Base-by-base conservation (phyloP, 306 rosid genomes). In the Comarum palustre region DNA sequence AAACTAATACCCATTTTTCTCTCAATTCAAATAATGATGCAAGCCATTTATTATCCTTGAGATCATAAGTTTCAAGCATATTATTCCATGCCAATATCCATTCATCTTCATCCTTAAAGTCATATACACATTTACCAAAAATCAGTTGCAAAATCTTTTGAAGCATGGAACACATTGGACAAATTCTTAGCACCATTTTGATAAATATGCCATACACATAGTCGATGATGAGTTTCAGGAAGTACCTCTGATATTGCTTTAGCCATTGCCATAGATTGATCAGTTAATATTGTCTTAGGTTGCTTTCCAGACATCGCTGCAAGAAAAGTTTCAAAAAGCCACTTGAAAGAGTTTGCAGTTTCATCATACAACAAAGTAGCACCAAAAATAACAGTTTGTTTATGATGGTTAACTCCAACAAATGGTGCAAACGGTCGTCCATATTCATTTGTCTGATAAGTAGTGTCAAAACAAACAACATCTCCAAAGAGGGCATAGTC, bases 41-140 rank as follows among this genome's bases (percentile, higher is more conserved):
- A 15, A 76, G n/a, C 69, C 75, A 76, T 25, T 76, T 43, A 46
- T 76, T 58, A 0, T 42, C 6, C 32, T 0, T 34, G 22, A 76
- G 25, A 15, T 15, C 22, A 29, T 58, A 38, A 7, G 46, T 59
- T 19, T 68, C 47, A 36, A 68, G 67, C 75, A 76, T 76, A 16
- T 31, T 31, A 19, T n/a, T 59, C 69, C 69, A 76, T 67, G 79
- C 52, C n/a, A 34, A 5, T 27, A 68, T 4, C 32, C 47, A 76
- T 52, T 72, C 75, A 4, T 76, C 75, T 24, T 32, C 60, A 11
- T 68, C 50, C 32, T 76, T 69, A 32, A 58, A 45, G 6, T 68
- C 69, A 76, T 68, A 65, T 2, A 66, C 38, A 38, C 41, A 65
- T 3, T 54, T 61, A 5, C 77, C 62, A 45, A 73, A 73, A 63